These are phyloP conservation scores for Apiospora saccharicola DNA, from an alignment of 2,329 filamentous ascomycete species.

Conservation along the genomic window DNA sequence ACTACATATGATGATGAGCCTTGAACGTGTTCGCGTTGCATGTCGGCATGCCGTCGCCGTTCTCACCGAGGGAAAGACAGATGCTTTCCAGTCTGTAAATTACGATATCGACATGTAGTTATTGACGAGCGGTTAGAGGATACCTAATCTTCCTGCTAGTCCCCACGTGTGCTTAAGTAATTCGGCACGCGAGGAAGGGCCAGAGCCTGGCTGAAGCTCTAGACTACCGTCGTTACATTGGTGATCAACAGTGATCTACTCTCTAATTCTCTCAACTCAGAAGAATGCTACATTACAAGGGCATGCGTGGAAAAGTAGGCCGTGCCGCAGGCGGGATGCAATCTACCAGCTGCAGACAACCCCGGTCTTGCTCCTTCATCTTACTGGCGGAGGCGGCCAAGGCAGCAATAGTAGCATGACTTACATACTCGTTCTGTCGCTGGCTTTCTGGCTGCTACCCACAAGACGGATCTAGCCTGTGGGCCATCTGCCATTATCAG, in stretches of 20 bases:
- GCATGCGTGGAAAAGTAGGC: neutral
- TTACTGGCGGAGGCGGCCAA: constrained; percentile 12
- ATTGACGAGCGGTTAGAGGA: neutral
- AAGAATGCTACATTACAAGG: constrained; percentile 13
- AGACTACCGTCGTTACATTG: constrained; percentile 11
- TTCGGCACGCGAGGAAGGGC: neutral
- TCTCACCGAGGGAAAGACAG: neutral
- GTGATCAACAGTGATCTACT: constrained; percentile 10
- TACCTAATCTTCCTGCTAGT: neutral
- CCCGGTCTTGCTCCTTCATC: constrained; percentile 1
- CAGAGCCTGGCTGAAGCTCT: constrained; percentile 10
- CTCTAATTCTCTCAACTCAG: constrained; percentile 8
- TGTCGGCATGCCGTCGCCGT: neutral
- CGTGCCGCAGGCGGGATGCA: constrained; percentile 19
- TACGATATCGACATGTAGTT: neutral
- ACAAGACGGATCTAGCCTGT: constrained; percentile 19
- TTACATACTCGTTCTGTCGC: constrained; percentile 3
- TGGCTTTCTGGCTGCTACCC: constrained; percentile 2
- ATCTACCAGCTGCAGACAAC: constrained; percentile 17
- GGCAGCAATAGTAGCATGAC: constrained; percentile 19
- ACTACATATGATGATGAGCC: constrained; percentile 13
- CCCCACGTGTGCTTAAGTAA: neutral
- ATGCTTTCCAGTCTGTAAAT: neutral
- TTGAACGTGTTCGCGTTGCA: constrained; percentile 7
- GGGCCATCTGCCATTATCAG: constrained; percentile 16